phyloP scores from a whole-genome alignment of 1,284 basidiomycete species.

The Trichosporon sp. region DNA sequence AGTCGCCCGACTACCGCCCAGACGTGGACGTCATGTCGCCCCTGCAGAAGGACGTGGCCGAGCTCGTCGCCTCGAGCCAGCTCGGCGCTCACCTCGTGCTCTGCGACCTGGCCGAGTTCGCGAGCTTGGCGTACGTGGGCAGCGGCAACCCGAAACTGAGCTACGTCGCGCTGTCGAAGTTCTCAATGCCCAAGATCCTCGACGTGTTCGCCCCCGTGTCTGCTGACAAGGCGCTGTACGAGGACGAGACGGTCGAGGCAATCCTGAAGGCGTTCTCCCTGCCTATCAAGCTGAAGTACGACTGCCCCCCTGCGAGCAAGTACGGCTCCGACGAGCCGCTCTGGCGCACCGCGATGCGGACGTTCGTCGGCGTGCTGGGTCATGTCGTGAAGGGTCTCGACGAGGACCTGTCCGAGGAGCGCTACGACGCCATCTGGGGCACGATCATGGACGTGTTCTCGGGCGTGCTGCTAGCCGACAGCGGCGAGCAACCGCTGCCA shows the following conservation, averaged over 20 bases:
- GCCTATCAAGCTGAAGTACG: constrained; percentile 91
- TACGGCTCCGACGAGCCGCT: constrained; percentile 80
- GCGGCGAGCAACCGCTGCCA: constrained; percentile 67
- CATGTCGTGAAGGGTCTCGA: constrained; percentile 31
- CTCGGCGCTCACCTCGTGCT: constrained; percentile 72
- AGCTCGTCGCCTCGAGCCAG: constrained; percentile 64
- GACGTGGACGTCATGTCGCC: constrained; percentile 83
- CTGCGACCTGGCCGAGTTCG: constrained; percentile 79
- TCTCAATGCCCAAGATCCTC: constrained; percentile 78
- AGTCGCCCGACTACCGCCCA: constrained; percentile 80
- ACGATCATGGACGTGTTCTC: constrained; percentile 81
- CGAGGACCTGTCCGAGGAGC: constrained; percentile 63
- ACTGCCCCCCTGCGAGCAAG: constrained; percentile 83
- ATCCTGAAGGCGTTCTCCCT: constrained; percentile 83
- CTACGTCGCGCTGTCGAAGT: constrained; percentile 84
- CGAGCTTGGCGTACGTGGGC: constrained; percentile 78
- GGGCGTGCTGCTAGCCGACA: constrained; percentile 80
- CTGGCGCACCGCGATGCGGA: constrained; percentile 71
- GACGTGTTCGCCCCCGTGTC: constrained; percentile 62
- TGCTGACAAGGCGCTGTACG: constrained; percentile 62
- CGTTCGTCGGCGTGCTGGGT: constrained; percentile 37
- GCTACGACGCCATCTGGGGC: constrained; percentile 77
- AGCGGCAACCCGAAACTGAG: constrained; percentile 69
- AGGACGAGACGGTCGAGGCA: constrained; percentile 78
- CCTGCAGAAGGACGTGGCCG: constrained; percentile 72